Percentiles rank a stretch among this genome's conserved stretches.
phyloP scores from a whole-genome alignment of 768 basidiomycete species.

The Kwoniella dendrophila region DNA sequence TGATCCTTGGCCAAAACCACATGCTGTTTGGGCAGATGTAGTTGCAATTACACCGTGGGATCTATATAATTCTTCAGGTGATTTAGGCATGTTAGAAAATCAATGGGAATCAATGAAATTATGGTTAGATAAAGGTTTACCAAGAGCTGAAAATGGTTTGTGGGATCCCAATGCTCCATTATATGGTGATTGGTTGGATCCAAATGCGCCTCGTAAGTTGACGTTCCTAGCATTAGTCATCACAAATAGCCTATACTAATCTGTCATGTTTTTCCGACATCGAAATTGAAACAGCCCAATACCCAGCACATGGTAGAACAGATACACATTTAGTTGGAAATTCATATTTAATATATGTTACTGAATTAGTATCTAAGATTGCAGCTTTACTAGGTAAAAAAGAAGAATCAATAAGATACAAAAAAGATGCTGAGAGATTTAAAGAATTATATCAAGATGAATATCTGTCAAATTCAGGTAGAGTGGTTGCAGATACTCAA shows the following conservation, averaged over 20 bases:
- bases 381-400: conserved; percentile 31
- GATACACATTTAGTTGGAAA: conserved; percentile 47
- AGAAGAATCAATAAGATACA: conserved; percentile 32
- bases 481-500: conserved; percentile 46
- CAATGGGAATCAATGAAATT: conserved; percentile 43
- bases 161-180: conserved; percentile 20
- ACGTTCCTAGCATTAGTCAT: conserved; percentile 2
- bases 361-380: conserved; percentile 30
- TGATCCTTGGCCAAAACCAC: conserved; percentile 9
- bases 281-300: conserved; percentile 11
- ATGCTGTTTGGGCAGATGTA: conserved; percentile 45
- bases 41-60: conserved; percentile 41
- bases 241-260: background rate
- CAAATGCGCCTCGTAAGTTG: conserved; percentile 26
- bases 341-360: conserved; percentile 47
- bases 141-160: conserved; percentile 34
- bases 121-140: conserved; percentile 49
- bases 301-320: conserved; percentile 33
- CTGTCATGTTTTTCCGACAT: too few species aligned
- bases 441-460: conserved; percentile 35
- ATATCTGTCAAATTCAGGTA: conserved; percentile 43
- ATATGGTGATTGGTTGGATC: conserved; percentile 44
- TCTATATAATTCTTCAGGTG: conserved; percentile 40
- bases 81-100: conserved; percentile 25
- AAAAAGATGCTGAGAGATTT: conserved; percentile 22